Evolutionary conservation across 1,284 basidiomycete species (phyloP).

Genomic region (Trametes sp.): DNA sequence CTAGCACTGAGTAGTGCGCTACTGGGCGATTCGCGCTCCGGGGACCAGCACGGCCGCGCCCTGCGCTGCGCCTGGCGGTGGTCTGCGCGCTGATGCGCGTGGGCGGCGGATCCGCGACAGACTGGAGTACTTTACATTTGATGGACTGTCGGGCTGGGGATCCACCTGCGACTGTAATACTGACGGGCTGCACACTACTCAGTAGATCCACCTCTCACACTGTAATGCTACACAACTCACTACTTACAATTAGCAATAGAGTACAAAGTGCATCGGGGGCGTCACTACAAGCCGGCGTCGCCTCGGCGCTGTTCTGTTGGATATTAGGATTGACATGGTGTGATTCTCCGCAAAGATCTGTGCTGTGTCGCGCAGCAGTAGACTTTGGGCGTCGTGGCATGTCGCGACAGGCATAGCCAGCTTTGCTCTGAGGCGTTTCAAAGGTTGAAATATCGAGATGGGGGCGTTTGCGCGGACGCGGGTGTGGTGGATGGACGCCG

Average conservation of each 20-base stretch:
- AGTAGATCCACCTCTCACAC: background rate
- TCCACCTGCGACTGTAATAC: constrained; percentile 8
- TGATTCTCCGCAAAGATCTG: constrained; percentile 1
- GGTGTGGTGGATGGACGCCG: background rate
- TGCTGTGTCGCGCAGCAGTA: background rate
- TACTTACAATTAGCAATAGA: background rate
- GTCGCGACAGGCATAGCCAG: constrained; percentile 6
- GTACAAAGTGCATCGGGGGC: too few relatives aligned
- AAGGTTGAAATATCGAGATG: background rate
- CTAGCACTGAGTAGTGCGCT: background rate
- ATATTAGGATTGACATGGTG: background rate
- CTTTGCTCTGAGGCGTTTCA: background rate
- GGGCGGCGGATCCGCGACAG: background rate
- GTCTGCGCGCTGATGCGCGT: background rate
- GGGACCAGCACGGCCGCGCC: background rate
- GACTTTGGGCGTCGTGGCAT: background rate
- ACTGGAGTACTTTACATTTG: constrained; percentile 14
- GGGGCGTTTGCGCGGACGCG: background rate
- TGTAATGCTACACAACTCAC: constrained; percentile 19
- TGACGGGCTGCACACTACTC: constrained; percentile 18
- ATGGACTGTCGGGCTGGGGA: background rate
- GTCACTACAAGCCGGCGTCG: too few relatives aligned
- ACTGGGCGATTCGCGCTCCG: background rate
- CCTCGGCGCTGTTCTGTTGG: background rate
- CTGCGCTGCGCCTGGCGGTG: background rate